These are phyloP conservation scores for Penicillium desertorum DNA, from an alignment of 495 filamentous ascomycete species.

Conservation along the genomic window DNA sequence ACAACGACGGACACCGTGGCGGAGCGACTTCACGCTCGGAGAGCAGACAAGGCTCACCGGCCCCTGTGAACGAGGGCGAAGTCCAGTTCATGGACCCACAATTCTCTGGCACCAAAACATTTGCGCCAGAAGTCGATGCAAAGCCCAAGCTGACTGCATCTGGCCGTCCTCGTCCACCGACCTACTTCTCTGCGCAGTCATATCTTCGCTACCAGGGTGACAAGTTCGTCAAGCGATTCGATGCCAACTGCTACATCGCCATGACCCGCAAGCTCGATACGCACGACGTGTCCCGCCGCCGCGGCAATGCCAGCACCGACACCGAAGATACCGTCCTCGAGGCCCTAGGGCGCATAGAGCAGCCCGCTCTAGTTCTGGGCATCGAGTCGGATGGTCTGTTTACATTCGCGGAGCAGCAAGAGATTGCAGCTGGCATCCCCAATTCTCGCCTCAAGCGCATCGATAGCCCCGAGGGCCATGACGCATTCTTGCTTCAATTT, in stretches of 20 bases:
- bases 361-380: slow-evolving; percentile 85
- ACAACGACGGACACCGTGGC: slow-evolving; percentile 88
- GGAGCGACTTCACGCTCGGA: slow-evolving; percentile 40
- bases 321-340: slow-evolving; percentile 57
- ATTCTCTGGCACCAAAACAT: slow-evolving; percentile 66
- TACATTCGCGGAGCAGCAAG: slow-evolving; percentile 93
- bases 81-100: slow-evolving; percentile 67
- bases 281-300: slow-evolving; percentile 82
- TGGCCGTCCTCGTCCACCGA: slow-evolving; percentile 58
- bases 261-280: slow-evolving; percentile 99
- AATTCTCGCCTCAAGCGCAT: slow-evolving; percentile 78
- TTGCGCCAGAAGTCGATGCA: slow-evolving; percentile 30
- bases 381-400: slow-evolving; percentile 96
- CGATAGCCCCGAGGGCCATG: slow-evolving; percentile 90
- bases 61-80: slow-evolving; percentile 26
- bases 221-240: slow-evolving; percentile 96
- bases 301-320: slow-evolving; percentile 43
- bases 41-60: slow-evolving; percentile 39
- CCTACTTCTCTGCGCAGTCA: slow-evolving; percentile 95
- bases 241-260: slow-evolving; percentile 98
- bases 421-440: slow-evolving; percentile 80
- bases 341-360: slow-evolving; percentile 77
- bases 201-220: slow-evolving; percentile 97
- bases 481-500: slow-evolving; percentile 94
- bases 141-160: slow-evolving; percentile 20